These are phyloP conservation scores for Penicillium sumatraense DNA, from an alignment of 2,329 filamentous ascomycete species.

Conservation along the genomic window DNA sequence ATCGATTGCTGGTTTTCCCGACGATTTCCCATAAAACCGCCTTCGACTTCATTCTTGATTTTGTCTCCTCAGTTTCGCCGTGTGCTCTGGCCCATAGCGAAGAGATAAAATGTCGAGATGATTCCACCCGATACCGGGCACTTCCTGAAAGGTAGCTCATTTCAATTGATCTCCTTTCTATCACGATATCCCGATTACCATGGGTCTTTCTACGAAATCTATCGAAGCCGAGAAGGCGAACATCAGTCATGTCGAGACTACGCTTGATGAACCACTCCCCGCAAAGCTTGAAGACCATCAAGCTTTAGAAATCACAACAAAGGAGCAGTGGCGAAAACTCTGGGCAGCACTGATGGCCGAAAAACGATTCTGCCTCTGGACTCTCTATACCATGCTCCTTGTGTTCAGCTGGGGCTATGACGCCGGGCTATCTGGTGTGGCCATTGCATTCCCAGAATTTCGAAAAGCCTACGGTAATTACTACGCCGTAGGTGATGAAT, in stretches of 20 bases:
- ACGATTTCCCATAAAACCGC: not conserved
- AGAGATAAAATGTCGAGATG: slow-evolving; percentile 1
- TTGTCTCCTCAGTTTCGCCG: slow-evolving; percentile 1
- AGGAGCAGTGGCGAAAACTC: slow-evolving; percentile 6
- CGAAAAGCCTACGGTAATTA: slow-evolving; percentile 13
- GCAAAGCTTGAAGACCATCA: slow-evolving; percentile 1
- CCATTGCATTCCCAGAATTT: slow-evolving; percentile 14
- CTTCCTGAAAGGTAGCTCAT: not conserved
- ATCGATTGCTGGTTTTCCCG: not conserved
- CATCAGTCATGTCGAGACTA: slow-evolving; percentile 5
- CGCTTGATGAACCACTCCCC: not conserved
- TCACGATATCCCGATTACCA: not conserved
- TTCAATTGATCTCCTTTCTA: not conserved
- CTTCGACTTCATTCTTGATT: not conserved
- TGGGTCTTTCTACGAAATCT: not conserved
- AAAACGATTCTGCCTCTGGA: slow-evolving; percentile 8
- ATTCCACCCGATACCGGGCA: not conserved
- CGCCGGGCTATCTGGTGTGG: slow-evolving; percentile 6
- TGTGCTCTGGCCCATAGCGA: not conserved
- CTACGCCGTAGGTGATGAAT: slow-evolving; percentile 9
- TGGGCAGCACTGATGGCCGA: slow-evolving; percentile 1
- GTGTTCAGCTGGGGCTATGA: slow-evolving; percentile 15
- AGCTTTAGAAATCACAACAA: not conserved
- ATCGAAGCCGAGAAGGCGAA: slow-evolving; percentile 1
- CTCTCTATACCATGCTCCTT: slow-evolving; percentile 14